Percentiles rank a stretch among this genome's conserved stretches.
Conservation (phyloP, 2,329 filamentous ascomycete species). For the Fonsecaea nubica region DNA sequence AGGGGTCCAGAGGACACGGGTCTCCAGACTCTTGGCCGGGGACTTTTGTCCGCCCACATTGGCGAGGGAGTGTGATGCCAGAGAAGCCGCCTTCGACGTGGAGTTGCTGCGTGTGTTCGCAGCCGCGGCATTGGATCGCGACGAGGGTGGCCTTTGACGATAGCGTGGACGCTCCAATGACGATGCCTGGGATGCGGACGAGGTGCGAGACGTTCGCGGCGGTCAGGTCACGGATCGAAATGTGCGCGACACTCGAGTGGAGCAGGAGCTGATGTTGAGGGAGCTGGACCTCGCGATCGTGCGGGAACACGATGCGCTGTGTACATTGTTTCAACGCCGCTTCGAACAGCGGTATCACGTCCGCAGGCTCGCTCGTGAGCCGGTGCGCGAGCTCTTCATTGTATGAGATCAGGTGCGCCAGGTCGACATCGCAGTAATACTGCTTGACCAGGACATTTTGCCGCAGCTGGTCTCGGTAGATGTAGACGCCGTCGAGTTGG, state of each 20-base stretch:
- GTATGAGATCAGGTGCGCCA: slow-evolving; percentile 93
- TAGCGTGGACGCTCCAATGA: slow-evolving; percentile 95
- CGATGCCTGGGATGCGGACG: slow-evolving; percentile 95
- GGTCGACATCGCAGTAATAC: slow-evolving; percentile 95
- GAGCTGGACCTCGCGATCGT: slow-evolving; percentile 69
- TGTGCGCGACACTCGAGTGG: slow-evolving; percentile 87
- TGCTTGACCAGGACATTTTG: slow-evolving; percentile 94
- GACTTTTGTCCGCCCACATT: slow-evolving; percentile 68
- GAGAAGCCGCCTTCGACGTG: slow-evolving; percentile 84
- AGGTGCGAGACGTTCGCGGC: slow-evolving; percentile 91
- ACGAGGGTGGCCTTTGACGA: slow-evolving; percentile 92
- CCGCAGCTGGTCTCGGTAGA: slow-evolving; percentile 96
- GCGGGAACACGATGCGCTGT: slow-evolving; percentile 88
- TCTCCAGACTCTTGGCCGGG: slow-evolving; percentile 69
- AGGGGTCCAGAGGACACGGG: slow-evolving; percentile 90
- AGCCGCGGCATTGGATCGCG: slow-evolving; percentile 86
- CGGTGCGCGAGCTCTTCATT: slow-evolving; percentile 93
- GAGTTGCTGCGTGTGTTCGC: slow-evolving; percentile 73
- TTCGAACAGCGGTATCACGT: slow-evolving; percentile 94
- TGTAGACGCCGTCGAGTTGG: slow-evolving; percentile 89
- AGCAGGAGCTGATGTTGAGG: slow-evolving; percentile 94
- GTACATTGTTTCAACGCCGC: slow-evolving; percentile 87
- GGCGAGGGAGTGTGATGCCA: slow-evolving; percentile 81
- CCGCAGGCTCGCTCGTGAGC: slow-evolving; percentile 85
- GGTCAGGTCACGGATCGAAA: slow-evolving; percentile 91